A percentile compares a stretch with the other conserved stretches of the same genome.
Conservation (phyloP, 2,329 filamentous ascomycete genomes). For the Arthrobotrys musiformis region DNA sequence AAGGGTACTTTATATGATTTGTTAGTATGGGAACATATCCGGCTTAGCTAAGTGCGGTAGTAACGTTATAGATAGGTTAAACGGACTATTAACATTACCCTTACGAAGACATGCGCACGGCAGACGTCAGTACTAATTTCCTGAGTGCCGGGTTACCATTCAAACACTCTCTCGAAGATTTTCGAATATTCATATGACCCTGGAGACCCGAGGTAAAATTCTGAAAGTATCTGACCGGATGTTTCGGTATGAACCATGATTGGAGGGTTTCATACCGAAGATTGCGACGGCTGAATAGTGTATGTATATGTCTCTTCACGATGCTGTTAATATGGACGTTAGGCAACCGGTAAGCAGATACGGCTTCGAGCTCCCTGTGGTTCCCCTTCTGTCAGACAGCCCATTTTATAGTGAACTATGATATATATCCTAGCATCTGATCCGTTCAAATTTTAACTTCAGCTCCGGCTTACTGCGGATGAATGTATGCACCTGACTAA, state of each 20-base stretch:
- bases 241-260: neutral
- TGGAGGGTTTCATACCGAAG: slow-evolving; percentile 1
- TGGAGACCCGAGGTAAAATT: slow-evolving; percentile 7
- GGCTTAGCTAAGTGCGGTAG: slow-evolving; percentile 11
- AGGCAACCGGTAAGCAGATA: slow-evolving; percentile 18
- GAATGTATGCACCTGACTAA: neutral
- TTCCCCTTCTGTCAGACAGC: neutral
- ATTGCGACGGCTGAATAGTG: neutral
- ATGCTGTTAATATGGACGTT: too few species aligned
- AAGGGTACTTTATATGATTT: neutral
- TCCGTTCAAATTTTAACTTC: neutral
- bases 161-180: neutral
- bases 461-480: neutral
- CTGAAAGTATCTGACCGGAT: neutral
- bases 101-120: neutral
- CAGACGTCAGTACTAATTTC: slow-evolving; percentile 7
- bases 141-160: neutral
- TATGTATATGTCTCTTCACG: neutral
- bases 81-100: slow-evolving; percentile 15
- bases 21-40: neutral
- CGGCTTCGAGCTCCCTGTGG: neutral
- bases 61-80: slow-evolving; percentile 33
- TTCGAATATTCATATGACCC: neutral
- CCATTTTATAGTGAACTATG: neutral
- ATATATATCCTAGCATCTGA: neutral